A percentile compares a stretch with the other conserved stretches of the same genome.
Evolutionary conservation across 768 basidiomycete species (phyloP).

Genomic region (Pleurotus ostreatus): DNA sequence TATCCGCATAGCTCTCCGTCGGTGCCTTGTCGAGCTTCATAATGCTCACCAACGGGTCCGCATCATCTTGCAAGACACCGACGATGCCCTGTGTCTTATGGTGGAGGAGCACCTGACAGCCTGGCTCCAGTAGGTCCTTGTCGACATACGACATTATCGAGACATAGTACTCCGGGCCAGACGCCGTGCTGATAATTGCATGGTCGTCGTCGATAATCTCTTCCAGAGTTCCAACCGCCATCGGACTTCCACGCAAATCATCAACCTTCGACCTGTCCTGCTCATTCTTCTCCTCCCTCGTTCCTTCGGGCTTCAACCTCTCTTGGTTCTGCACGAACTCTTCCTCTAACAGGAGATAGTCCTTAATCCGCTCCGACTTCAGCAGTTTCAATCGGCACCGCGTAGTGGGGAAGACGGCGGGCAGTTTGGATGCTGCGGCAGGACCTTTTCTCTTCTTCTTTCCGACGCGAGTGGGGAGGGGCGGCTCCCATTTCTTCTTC

Average conservation of each 20-base stretch:
- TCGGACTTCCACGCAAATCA: constrained; percentile 89
- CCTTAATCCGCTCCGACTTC: constrained; percentile 97
- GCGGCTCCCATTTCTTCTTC: constrained; percentile 98
- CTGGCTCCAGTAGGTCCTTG: constrained; percentile 96
- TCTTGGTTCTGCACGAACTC: constrained; percentile 94
- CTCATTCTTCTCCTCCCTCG: constrained; percentile 91
- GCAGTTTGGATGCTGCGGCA: constrained; percentile 84
- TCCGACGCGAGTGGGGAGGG: constrained; percentile 92
- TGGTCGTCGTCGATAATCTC: constrained; percentile 99
- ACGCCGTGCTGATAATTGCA: constrained; percentile 94
- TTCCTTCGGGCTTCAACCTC: constrained; percentile 80
- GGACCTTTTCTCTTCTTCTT: constrained; percentile 98
- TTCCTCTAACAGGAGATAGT: constrained; percentile 93
- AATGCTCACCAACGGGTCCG: constrained; percentile 93
- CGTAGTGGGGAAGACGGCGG: constrained; percentile 89
- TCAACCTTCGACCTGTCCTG: constrained; percentile 93
- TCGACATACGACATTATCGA: constrained; percentile 98
- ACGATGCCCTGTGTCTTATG: constrained; percentile 95
- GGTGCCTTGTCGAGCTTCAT: constrained; percentile 99
- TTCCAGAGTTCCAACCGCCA: constrained; percentile 98
- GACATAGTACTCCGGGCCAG: constrained; percentile 95
- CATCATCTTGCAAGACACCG: constrained; percentile 92
- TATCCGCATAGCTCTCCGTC: constrained; percentile 97
- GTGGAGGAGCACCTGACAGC: constrained; percentile 90
- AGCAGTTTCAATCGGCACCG: constrained; percentile 93